A percentile compares a stretch with the other conserved stretches of the same genome.
phyloP scores from a whole-genome alignment of 1,139 yeast species.

The Candida sp. region DNA sequence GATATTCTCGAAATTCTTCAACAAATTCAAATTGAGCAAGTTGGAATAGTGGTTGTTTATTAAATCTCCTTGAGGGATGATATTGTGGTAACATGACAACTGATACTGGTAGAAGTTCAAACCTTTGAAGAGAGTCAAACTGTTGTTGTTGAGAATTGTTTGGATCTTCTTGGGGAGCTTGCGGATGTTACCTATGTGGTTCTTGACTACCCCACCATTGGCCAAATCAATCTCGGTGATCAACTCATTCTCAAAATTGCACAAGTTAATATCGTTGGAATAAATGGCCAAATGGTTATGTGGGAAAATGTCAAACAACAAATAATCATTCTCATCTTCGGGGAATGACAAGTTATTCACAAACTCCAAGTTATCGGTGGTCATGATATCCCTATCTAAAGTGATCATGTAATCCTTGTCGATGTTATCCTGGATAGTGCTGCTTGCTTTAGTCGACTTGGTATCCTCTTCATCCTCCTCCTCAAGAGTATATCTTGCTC shows the following conservation, averaged over 20 bases:
- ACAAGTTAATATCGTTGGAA: conserved; percentile 45
- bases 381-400: conserved; percentile 38
- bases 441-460: not conserved
- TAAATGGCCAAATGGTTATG: conserved; percentile 36
- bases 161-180: conserved; percentile 42
- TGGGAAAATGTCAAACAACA: conserved; percentile 38
- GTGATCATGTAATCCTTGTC: conserved; percentile 41
- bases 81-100: conserved; percentile 46
- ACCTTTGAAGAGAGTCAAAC: conserved; percentile 38
- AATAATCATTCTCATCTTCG: conserved; percentile 8
- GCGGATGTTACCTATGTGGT: conserved; percentile 26
- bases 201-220: conserved; percentile 25
- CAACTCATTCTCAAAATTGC: conserved; percentile 35
- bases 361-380: conserved; percentile 30
- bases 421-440: conserved; percentile 4
- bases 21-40: conserved; percentile 39
- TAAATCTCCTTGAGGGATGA: conserved; percentile 30
- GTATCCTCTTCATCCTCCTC: conserved; percentile 19
- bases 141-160: conserved; percentile 34
- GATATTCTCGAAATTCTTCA: conserved; percentile 44
- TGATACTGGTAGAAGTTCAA: conserved; percentile 43
- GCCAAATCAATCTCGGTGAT: conserved; percentile 29
- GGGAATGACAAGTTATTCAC: conserved; percentile 19
- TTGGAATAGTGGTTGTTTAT: conserved; percentile 44
- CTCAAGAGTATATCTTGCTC: conserved; percentile 52